Conservation (phyloP, 2,329 filamentous ascomycete genomes). For the Blastomyces gilchristii region DNA sequence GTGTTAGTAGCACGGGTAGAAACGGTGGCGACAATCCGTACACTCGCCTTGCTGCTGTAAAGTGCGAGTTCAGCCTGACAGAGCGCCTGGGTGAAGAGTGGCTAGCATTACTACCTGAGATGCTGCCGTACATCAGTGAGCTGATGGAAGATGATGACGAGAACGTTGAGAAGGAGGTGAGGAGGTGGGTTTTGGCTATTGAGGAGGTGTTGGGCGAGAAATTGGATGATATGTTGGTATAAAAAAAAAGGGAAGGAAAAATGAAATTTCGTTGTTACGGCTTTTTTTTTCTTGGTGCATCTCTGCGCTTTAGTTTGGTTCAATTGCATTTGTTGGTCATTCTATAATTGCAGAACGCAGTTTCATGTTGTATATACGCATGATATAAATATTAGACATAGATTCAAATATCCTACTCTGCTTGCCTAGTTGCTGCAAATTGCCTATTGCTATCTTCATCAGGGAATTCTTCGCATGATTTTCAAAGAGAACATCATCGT, state of each 20-base stretch:
- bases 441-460: not conserved
- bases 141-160: conserved; percentile 95
- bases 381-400: not conserved
- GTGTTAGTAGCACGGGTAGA: conserved; percentile 26
- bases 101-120: conserved; percentile 82
- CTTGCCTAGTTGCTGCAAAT: not conserved
- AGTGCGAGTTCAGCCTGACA: conserved; percentile 69
- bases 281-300: not conserved
- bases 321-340: not conserved
- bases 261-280: not conserved
- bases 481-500: not conserved
- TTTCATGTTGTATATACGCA: not conserved
- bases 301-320: not conserved
- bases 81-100: conserved; percentile 82
- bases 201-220: conserved; percentile 84
- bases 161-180: conserved; percentile 76
- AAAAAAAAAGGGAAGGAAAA: conserved; percentile 19
- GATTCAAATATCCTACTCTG: not conserved
- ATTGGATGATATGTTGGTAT: conserved; percentile 84
- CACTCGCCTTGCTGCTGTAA: conserved; percentile 71
- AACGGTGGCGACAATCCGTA: conserved; percentile 49
- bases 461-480: not conserved
- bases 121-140: conserved; percentile 92
- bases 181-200: conserved; percentile 82
- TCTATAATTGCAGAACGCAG: not conserved